These are phyloP conservation scores for Adansonia gregorii DNA, from an alignment of 441 rosid genomes.

Conservation along the genomic window DNA sequence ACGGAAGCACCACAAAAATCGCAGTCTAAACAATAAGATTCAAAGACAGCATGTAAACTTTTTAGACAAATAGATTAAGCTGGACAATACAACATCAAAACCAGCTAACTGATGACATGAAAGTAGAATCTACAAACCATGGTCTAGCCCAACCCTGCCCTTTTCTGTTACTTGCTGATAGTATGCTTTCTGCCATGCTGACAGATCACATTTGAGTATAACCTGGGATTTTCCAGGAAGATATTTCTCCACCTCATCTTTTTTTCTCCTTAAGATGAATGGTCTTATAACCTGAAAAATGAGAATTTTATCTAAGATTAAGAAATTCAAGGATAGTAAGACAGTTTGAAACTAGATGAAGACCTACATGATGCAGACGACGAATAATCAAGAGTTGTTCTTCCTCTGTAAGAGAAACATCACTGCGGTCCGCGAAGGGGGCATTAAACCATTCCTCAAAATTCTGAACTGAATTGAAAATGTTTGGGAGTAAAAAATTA, in stretches of 20 bases:
- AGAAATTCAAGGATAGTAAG: constrained; percentile 21
- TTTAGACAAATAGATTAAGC: constrained; percentile 4
- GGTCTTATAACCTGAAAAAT: constrained; percentile 91
- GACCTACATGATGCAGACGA: constrained; percentile 93
- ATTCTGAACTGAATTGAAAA: constrained; percentile 89
- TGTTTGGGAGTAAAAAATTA: constrained; percentile 94
- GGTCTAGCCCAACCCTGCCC: constrained; percentile 95
- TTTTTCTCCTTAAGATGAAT: constrained; percentile 96
- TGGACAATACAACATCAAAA: not conserved
- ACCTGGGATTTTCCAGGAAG: constrained; percentile 98
- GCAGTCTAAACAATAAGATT: constrained; percentile 3
- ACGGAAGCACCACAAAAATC: not conserved
- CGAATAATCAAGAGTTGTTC: constrained; percentile 94
- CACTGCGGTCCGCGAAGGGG: constrained; percentile 94
- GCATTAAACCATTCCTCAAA: constrained; percentile 99
- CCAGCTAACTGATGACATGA: constrained; percentile 8
- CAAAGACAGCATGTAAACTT: not conserved
- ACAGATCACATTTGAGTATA: constrained; percentile 95
- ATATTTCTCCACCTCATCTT: constrained; percentile 98
- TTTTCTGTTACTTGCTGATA: constrained; percentile 95
- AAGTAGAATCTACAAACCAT: constrained; percentile 60
- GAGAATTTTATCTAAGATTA: constrained; percentile 23
- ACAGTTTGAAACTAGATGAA: constrained; percentile 28
- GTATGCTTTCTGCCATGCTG: constrained; percentile 99
- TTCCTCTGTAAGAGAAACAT: constrained; percentile 90